A percentile compares a stretch with the other conserved stretches of the same genome.
phyloP scores from a whole-genome alignment of 2,329 filamentous ascomycete genomes.

The Colletotrichum spaethianum region DNA sequence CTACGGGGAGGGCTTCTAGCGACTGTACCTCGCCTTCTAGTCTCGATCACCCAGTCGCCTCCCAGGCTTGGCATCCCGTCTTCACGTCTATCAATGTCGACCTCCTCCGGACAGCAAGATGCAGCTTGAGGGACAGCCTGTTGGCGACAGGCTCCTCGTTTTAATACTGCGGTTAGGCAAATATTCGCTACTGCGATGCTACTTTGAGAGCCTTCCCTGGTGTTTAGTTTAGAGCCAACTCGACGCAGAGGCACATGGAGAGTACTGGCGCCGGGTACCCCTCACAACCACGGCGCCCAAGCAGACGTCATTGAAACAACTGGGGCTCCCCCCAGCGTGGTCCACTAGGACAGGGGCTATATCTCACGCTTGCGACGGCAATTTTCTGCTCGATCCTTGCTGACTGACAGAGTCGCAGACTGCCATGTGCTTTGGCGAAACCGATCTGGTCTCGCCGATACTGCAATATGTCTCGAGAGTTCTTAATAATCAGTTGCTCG shows the following conservation, averaged over 20 bases:
- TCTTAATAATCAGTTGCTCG: not conserved
- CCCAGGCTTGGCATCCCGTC: slow-evolving; percentile 20
- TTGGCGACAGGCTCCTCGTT: not conserved
- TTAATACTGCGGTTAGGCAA: not conserved
- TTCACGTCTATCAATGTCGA: not conserved
- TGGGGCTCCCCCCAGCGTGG: slow-evolving; percentile 3
- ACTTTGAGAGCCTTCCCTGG: not conserved
- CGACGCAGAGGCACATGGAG: not conserved
- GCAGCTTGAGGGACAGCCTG: not conserved
- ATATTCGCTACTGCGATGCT: not conserved
- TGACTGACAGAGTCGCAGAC: not conserved
- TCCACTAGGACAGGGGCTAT: slow-evolving; percentile 26
- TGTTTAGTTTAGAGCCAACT: not conserved
- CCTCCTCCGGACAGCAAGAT: slow-evolving; percentile 1
- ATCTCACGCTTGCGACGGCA: not conserved
- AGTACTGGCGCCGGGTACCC: slow-evolving; percentile 15
- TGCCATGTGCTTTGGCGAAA: slow-evolving; percentile 8
- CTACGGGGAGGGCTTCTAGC: slow-evolving; percentile 28
- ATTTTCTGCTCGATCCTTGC: slow-evolving; percentile 1
- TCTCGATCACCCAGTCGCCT: slow-evolving; percentile 1
- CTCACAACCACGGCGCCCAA: slow-evolving; percentile 12
- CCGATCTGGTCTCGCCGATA: slow-evolving; percentile 3
- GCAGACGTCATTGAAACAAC: slow-evolving; percentile 37
- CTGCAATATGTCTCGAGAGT: slow-evolving; percentile 1
- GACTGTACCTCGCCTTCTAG: slow-evolving; percentile 26